Base-by-base conservation (phyloP, 2,329 filamentous ascomycete species). In the Lasiodiplodia sp. region DNA sequence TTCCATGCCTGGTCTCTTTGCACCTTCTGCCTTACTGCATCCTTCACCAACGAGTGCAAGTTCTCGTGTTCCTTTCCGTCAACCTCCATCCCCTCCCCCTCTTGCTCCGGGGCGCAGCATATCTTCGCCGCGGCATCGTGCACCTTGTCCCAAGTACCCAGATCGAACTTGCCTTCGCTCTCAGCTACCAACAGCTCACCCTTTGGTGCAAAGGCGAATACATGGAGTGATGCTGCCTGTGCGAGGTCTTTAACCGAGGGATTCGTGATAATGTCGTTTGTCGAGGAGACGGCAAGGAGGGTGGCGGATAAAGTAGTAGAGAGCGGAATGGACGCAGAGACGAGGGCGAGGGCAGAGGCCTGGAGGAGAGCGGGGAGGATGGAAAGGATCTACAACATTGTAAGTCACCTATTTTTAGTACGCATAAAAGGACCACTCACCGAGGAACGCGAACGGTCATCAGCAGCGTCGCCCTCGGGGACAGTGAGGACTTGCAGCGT, bases 311-410 rank as follows among this genome's bases (percentile, higher is more conserved):
- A 87, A 14, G 91, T 91, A 67, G 89, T 87, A 47, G 90, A 90
- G 73, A 98, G 85, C 3, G 94, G 94, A 34, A 98, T 86, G 2
- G 92, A 89, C 11, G 92, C 92, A 34, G 94, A 93, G 28, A 97
- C 84, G 4, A 97, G 86, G 16, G 92, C 90, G 70, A 95, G 94
- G 40, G 97, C 87, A 1, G 92, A 91, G 31, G 92, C 93, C 53
- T 94, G 93, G 44, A 98, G 84, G 18, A 98, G 87, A 25, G 92
- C 90, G 49, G 96, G 93, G 67, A 99, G 88, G 56, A 97, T 85
- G 60, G 90, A 85, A 52, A 97, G 86, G 77, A 93, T 92, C 91
- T 95, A 72, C 53, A 44, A 10, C 18, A 10, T 12, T 8, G 14
- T 66, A n/a, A 57, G 63, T 34, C 4, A 11, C 12, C 28, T n/a